Conservation (phyloP, 805 yeast genomes). For the Wickerhamiella australiensis region DNA sequence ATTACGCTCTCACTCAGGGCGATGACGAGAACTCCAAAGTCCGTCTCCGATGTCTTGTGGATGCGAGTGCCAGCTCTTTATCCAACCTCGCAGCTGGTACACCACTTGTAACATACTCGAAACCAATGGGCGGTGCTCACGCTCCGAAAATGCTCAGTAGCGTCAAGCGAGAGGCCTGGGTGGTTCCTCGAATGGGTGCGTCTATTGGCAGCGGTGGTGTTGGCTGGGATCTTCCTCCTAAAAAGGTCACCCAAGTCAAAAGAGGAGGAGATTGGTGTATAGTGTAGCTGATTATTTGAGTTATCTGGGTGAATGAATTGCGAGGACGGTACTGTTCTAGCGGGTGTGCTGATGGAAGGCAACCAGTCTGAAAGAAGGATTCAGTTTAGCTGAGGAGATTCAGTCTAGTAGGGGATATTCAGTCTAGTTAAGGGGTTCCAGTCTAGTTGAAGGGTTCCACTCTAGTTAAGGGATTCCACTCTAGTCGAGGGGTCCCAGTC, state of each 20-base stretch:
- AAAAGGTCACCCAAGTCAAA: slow-evolving; percentile 63
- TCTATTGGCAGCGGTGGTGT: slow-evolving; percentile 68
- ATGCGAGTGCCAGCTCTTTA: slow-evolving; percentile 59
- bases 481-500: too few species aligned
- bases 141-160: slow-evolving; percentile 60
- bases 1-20: slow-evolving; percentile 48
- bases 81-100: slow-evolving; percentile 66
- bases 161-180: slow-evolving; percentile 73
- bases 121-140: slow-evolving; percentile 83
- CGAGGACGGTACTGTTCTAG: too few species aligned
- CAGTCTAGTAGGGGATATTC: too few species aligned
- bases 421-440: too few species aligned
- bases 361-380: too few species aligned
- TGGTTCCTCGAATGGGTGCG: slow-evolving; percentile 83
- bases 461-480: too few species aligned
- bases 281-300: neutral
- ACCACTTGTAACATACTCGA: slow-evolving; percentile 68
- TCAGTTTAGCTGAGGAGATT: too few species aligned
- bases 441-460: too few species aligned
- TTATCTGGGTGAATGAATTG: too few species aligned
- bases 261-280: slow-evolving; percentile 51
- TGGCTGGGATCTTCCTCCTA: slow-evolving; percentile 84
- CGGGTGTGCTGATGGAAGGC: too few species aligned
- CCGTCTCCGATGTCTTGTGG: slow-evolving; percentile 66
- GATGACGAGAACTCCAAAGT: slow-evolving; percentile 35